A percentile compares a stretch with the other conserved stretches of the same genome.
Evolutionary conservation across 2,329 filamentous ascomycete species (phyloP).

Genomic region (Cytospora leucostoma): DNA sequence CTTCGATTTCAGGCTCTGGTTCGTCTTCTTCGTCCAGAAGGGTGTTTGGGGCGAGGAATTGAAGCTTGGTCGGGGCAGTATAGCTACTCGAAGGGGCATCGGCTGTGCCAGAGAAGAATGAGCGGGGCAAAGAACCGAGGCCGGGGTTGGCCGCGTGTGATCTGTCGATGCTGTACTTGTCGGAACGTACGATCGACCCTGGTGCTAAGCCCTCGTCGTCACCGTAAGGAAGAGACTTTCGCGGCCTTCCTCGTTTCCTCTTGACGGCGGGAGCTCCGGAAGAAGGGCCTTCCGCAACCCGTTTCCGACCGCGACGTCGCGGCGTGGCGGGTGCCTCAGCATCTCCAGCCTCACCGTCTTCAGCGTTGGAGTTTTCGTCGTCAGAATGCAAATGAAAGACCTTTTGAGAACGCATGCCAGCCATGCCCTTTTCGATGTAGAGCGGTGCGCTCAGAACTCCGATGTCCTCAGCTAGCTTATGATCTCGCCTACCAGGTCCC

Average conservation of each 20-base stretch:
- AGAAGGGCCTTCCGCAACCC: constrained; percentile 6
- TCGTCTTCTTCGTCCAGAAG: constrained; percentile 38
- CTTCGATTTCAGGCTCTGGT: constrained; percentile 22
- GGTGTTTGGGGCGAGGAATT: constrained; percentile 47
- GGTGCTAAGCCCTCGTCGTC: constrained; percentile 4
- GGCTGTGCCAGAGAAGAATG: constrained; percentile 30
- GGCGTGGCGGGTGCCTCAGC: not conserved
- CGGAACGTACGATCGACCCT: constrained; percentile 13
- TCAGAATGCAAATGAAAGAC: constrained; percentile 20
- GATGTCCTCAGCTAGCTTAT: constrained; percentile 45
- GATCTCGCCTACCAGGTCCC: constrained; percentile 36
- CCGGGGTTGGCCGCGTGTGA: constrained; percentile 20
- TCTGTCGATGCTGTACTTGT: constrained; percentile 19
- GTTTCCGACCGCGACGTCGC: constrained; percentile 14
- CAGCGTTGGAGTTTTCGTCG: constrained; percentile 21
- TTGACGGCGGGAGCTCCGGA: not conserved
- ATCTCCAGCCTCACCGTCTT: constrained; percentile 11
- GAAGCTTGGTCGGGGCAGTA: constrained; percentile 31
- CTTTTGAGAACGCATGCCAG: constrained; percentile 27
- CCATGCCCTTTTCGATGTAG: constrained; percentile 40
- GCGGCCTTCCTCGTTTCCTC: constrained; percentile 16
- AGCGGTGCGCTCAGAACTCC: constrained; percentile 54
- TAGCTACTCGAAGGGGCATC: constrained; percentile 10
- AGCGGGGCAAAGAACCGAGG: constrained; percentile 32
- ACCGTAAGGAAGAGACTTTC: not conserved